phyloP scores from a whole-genome alignment of 2,329 filamentous ascomycete genomes.

The Curvularia sp. region DNA sequence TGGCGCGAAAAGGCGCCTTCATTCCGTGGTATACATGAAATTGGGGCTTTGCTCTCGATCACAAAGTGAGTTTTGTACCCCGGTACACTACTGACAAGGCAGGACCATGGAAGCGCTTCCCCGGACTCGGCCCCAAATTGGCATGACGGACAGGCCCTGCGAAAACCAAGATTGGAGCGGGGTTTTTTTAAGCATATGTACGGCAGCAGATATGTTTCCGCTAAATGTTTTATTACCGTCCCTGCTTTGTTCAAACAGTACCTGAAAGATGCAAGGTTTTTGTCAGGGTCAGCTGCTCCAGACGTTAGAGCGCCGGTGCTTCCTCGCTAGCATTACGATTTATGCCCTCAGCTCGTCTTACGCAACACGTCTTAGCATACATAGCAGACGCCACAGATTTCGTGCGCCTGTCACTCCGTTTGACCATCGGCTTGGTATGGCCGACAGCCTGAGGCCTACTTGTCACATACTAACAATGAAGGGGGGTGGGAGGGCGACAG shows the following conservation, averaged over 20 bases:
- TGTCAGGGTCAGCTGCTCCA: constrained; percentile 12
- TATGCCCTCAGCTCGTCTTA: constrained; percentile 6
- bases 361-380: constrained; percentile 2
- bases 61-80: background rate
- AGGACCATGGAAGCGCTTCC: constrained; percentile 9
- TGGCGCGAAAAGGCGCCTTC: background rate
- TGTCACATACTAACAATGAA: background rate
- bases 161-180: background rate
- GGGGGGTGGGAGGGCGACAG: background rate
- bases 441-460: background rate
- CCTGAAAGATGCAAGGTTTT: constrained; percentile 1
- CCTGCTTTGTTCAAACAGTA: constrained; percentile 1
- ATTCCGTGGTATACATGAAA: constrained; percentile 5
- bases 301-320: constrained; percentile 8
- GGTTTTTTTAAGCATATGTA: background rate
- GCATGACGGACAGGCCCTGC: constrained; percentile 1
- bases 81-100: constrained; percentile 12
- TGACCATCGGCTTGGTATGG: background rate
- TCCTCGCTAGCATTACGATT: constrained; percentile 5
- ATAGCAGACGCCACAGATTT: background rate
- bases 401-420: background rate
- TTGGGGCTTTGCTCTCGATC: background rate
- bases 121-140: constrained; percentile 3
- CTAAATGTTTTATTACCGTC: constrained; percentile 14
- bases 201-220: background rate